Percentiles rank a stretch among this genome's conserved stretches.
Evolutionary conservation across 345 rosid species (phyloP).

Genomic region (Hypericum androsaemum): DNA sequence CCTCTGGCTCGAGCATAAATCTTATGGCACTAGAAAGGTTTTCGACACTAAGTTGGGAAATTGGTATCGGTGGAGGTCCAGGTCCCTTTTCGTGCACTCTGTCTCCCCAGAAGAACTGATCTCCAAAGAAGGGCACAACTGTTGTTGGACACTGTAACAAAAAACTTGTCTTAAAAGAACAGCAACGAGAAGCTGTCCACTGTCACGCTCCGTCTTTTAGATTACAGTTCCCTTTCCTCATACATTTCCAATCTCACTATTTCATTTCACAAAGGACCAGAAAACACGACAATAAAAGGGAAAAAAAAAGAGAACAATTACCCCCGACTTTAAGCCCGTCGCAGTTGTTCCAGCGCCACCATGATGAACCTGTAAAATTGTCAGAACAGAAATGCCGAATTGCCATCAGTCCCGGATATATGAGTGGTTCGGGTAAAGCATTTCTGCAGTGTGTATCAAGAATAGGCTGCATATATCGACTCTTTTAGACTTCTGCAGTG

Average conservation of each 20-base stretch:
- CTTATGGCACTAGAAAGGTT: conserved; percentile 65
- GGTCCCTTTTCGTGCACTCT: conserved; percentile 55
- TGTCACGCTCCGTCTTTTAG: not conserved
- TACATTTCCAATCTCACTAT: not conserved
- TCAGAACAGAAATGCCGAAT: conserved; percentile 5
- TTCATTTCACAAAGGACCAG: conserved; percentile 1
- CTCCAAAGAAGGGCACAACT: conserved; percentile 93
- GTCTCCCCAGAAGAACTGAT: conserved; percentile 98
- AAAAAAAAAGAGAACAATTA: conserved; percentile 17
- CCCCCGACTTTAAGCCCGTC: conserved; percentile 92
- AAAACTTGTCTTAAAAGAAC: conserved; percentile 7
- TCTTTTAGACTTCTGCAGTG: too few relatives aligned
- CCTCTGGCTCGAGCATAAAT: conserved; percentile 95
- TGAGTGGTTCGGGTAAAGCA: too few relatives aligned
- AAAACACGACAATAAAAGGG: not conserved
- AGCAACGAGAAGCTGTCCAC: conserved; percentile 1
- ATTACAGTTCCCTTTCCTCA: not conserved
- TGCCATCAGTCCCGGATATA: too few relatives aligned
- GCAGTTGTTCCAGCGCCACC: conserved; percentile 99
- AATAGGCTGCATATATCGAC: too few relatives aligned
- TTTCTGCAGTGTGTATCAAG: too few relatives aligned
- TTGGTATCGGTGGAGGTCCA: conserved; percentile 83
- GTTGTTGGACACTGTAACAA: conserved; percentile 85
- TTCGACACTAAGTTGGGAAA: conserved; percentile 62
- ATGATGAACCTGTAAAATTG: conserved; percentile 69